Evolutionary conservation across 306 rosid species (phyloP).

Genomic region (Fragaria nilgerrensis): DNA sequence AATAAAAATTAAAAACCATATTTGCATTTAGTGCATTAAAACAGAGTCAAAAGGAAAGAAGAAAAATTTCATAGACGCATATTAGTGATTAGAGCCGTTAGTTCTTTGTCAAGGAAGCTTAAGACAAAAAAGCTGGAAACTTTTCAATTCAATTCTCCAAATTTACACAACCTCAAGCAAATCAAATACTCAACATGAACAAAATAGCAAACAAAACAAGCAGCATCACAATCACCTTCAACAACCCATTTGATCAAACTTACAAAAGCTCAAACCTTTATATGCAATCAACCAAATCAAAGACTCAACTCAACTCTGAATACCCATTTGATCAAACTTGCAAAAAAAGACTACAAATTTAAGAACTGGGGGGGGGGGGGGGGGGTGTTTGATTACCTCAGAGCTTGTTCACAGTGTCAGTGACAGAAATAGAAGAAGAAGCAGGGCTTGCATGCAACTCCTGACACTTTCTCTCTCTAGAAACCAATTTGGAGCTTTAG

Average conservation of each 20-base stretch:
- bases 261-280: neutral
- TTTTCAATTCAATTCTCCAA: neutral
- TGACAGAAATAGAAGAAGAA: neutral
- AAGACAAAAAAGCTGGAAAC: neutral
- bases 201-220: neutral
- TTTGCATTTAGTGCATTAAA: neutral
- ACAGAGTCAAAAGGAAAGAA: neutral
- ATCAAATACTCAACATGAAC: neutral
- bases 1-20: neutral
- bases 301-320: neutral
- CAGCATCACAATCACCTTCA: neutral
- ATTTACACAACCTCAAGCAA: neutral
- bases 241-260: constrained; percentile 18
- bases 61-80: neutral
- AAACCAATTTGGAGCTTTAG: constrained; percentile 30
- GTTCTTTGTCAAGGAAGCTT: neutral
- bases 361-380: neutral
- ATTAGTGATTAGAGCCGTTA: neutral
- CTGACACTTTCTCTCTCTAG: constrained; percentile 22
- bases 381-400: neutral
- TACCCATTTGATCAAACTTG: constrained; percentile 15
- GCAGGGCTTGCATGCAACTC: constrained; percentile 8
- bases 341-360: neutral
- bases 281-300: neutral
- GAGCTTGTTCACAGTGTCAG: constrained; percentile 13